Evolutionary conservation across 140 eudicot species (phyloP), one percentile per base, ranked within the genome.

Genomic region (Ambrosia hybrid): DNA sequence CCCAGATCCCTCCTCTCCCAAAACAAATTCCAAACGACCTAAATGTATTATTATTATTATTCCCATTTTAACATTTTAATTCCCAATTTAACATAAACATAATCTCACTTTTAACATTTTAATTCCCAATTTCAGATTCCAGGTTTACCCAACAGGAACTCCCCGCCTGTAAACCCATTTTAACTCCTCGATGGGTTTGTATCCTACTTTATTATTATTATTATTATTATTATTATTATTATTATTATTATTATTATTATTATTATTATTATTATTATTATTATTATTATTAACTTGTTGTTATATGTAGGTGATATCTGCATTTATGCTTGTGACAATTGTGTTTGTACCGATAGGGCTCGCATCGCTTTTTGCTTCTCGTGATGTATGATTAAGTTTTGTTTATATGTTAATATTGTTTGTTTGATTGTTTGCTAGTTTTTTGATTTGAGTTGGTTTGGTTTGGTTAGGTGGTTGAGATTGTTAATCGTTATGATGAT

Each of bases 81-180:
- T 1, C 5, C 3, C 30, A 36, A 34, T 60, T 60, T 37, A 2
- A 6, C 3, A 11, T 2, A 30, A 30, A 30, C 34, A 30, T 9
- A 6, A 65, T 74, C 58, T 57, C 59, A 11, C 37, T 37, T 14
- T 65, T 4, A 5, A 34, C 48, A n/a, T 8, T 48, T 41, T n/a
- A 14, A 14, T 48, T 15, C 63, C 34, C n/a, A 39, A 38, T 17
- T 70, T 14, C 69, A 88, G 95, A 88, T 83, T 88, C 95, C 16
- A 88, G 85, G 82, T 89, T 89, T 76, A 89, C 96, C 11, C 96
- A 89, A 78, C 96, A 89, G 76, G 93, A 89, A 73, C 88, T 89
- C 51, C 93, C 96, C 53, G 96, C 96, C n/a, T 89, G 96, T 81
- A 89, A 89, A 73, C 96, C 96, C 1, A 89, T 89, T 71, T 84